Evolutionary conservation across 352 stramenopile genomes (phyloP).

Genomic region (Pythium aquatile): DNA sequence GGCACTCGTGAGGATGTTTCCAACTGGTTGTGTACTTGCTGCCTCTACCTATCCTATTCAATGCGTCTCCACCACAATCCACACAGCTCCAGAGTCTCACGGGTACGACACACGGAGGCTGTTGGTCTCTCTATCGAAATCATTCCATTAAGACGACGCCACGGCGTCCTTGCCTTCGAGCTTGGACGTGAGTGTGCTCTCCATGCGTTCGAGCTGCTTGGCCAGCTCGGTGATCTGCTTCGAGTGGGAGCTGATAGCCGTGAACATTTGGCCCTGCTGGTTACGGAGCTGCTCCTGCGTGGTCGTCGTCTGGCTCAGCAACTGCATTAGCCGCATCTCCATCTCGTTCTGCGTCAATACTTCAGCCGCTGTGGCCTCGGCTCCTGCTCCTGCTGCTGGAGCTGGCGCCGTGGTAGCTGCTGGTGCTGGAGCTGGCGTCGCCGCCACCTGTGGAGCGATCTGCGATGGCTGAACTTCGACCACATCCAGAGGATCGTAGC

Average conservation of each 20-base stretch:
- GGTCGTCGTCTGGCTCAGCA: constrained; percentile 77
- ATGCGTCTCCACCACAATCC: constrained; percentile 7
- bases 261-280: constrained; percentile 81
- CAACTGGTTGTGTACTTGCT: neutral
- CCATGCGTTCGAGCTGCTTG: constrained; percentile 81
- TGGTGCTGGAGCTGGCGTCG: neutral
- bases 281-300: constrained; percentile 80
- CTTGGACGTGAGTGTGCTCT: constrained; percentile 62
- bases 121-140: neutral
- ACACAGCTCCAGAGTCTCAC: neutral
- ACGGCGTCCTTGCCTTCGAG: constrained; percentile 29
- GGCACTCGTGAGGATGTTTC: neutral
- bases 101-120: neutral
- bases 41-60: constrained; percentile 24
- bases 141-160: neutral
- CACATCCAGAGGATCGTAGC: constrained; percentile 20
- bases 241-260: constrained; percentile 67
- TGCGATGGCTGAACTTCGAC: constrained; percentile 29
- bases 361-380: neutral
- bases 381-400: neutral
- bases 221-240: constrained; percentile 79
- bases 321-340: constrained; percentile 68
- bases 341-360: constrained; percentile 56
- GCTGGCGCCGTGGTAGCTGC: constrained; percentile 6
- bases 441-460: constrained; percentile 6